phyloP scores from a whole-genome alignment of 1,139 yeast species.

The Suhomyces yuchorum region DNA sequence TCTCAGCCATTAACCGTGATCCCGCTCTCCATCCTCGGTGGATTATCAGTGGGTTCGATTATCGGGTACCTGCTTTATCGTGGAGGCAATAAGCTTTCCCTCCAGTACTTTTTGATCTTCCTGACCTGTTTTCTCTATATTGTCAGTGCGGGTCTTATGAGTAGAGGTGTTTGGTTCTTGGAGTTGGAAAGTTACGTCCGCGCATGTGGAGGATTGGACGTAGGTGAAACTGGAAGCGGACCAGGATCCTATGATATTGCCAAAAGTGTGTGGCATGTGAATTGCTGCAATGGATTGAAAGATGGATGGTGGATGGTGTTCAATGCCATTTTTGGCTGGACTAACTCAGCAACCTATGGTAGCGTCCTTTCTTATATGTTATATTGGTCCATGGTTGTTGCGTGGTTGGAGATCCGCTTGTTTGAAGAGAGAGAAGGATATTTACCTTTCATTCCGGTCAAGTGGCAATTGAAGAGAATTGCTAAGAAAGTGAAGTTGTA shows the following conservation, averaged over 20 bases:
- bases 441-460: conserved; percentile 31
- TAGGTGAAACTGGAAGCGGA: conserved; percentile 51
- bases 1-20: conserved; percentile 40
- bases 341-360: conserved; percentile 52
- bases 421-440: conserved; percentile 36
- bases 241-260: conserved; percentile 50
- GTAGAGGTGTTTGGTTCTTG: conserved; percentile 51
- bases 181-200: conserved; percentile 46
- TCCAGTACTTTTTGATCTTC: conserved; percentile 42
- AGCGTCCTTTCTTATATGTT: conserved; percentile 41
- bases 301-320: conserved; percentile 54
- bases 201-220: conserved; percentile 47
- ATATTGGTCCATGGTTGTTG: conserved; percentile 40
- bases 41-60: conserved; percentile 35
- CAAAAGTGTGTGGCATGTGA: conserved; percentile 51
- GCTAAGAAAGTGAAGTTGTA: conserved; percentile 23
- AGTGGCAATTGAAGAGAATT: conserved; percentile 29
- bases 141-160: conserved; percentile 49
- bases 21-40: conserved; percentile 40
- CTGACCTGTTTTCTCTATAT: conserved; percentile 47
- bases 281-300: conserved; percentile 49
- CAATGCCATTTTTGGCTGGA: conserved; percentile 52
- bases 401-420: conserved; percentile 24
- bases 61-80: conserved; percentile 43
- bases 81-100: conserved; percentile 45